phyloP scores from a whole-genome alignment of 2,329 filamentous ascomycete genomes.

The Helicocarpus griseus region DNA sequence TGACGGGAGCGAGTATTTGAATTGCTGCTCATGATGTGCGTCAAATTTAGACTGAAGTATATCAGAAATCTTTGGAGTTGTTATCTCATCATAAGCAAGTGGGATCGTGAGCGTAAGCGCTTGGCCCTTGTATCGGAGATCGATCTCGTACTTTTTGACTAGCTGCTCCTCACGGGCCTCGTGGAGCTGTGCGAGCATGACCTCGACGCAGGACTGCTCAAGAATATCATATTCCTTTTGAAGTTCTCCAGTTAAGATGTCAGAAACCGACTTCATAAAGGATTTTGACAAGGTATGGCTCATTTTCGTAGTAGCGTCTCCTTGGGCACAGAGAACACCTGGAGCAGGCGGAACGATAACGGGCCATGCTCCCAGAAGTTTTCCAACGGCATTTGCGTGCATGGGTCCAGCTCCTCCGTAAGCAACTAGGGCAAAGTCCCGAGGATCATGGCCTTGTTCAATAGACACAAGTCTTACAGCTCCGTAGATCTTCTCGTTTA shows the following conservation, averaged over 20 bases:
- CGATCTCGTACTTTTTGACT: slow-evolving; percentile 29
- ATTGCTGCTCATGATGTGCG: slow-evolving; percentile 36
- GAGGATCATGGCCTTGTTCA: slow-evolving; percentile 43
- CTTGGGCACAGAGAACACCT: slow-evolving; percentile 42
- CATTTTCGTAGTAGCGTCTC: slow-evolving; percentile 42
- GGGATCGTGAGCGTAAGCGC: slow-evolving; percentile 29
- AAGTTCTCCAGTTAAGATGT: slow-evolving; percentile 27
- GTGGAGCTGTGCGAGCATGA: slow-evolving; percentile 29
- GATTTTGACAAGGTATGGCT: slow-evolving; percentile 39
- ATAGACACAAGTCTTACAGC: slow-evolving; percentile 42
- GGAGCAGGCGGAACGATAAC: slow-evolving; percentile 41
- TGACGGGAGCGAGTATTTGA: slow-evolving; percentile 34
- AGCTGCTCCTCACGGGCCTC: slow-evolving; percentile 17
- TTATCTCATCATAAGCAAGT: slow-evolving; percentile 27
- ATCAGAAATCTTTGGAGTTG: slow-evolving; percentile 18
- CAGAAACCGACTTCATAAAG: slow-evolving; percentile 34
- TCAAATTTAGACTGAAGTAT: slow-evolving; percentile 33
- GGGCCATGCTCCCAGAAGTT: slow-evolving; percentile 42
- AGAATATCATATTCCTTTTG: slow-evolving; percentile 25
- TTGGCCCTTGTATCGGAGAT: slow-evolving; percentile 42
- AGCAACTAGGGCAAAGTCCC: slow-evolving; percentile 42
- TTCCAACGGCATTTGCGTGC: slow-evolving; percentile 42
- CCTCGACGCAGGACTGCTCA: slow-evolving; percentile 28
- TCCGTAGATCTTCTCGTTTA: slow-evolving; percentile 45
- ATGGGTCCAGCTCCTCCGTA: slow-evolving; percentile 44